These are phyloP conservation scores for Daedaleopsis nitida DNA, from an alignment of 768 basidiomycete species.

Conservation along the genomic window DNA sequence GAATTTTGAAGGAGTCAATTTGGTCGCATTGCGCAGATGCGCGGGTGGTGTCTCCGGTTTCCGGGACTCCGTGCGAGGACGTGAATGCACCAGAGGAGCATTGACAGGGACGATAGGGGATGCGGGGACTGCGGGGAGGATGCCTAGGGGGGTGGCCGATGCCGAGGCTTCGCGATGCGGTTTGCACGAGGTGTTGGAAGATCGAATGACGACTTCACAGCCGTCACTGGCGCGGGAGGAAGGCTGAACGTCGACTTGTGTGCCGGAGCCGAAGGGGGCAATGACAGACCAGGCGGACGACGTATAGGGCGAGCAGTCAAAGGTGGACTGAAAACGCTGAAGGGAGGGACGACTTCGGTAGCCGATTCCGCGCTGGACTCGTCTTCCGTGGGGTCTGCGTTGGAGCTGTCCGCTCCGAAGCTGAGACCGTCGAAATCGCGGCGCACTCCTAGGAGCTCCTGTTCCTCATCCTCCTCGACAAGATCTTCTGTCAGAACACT, in stretches of 20 bases:
- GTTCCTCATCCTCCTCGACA: constrained; percentile 81
- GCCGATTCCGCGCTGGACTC: constrained; percentile 25
- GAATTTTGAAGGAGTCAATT: constrained; percentile 25
- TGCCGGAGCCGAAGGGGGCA: constrained; percentile 31
- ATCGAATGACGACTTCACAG: constrained; percentile 54
- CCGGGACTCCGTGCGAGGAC: constrained; percentile 54
- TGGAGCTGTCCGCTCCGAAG: constrained; percentile 30
- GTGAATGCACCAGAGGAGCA: constrained; percentile 42
- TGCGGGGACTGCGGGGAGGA: constrained; percentile 71
- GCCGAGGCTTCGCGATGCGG: constrained; percentile 47
- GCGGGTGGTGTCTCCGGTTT: constrained; percentile 60
- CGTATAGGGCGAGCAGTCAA: constrained; percentile 28
- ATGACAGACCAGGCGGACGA: constrained; percentile 13
- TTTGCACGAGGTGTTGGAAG: constrained; percentile 31
- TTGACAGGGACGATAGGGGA: constrained; percentile 63
- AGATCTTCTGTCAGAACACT: constrained; percentile 80
- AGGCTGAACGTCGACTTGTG: constrained; percentile 60
- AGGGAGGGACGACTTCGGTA: constrained; percentile 30
- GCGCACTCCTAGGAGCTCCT: constrained; percentile 67
- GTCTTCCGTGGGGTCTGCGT: constrained; percentile 38
- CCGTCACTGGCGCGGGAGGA: constrained; percentile 53
- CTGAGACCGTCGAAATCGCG: constrained; percentile 56
- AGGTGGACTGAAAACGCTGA: constrained; percentile 27
- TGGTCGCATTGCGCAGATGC: constrained; percentile 41
- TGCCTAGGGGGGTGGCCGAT: constrained; percentile 61